These are phyloP conservation scores for Sporisorium graminicola DNA, from an alignment of 1,284 basidiomycete genomes.

Conservation along the genomic window DNA sequence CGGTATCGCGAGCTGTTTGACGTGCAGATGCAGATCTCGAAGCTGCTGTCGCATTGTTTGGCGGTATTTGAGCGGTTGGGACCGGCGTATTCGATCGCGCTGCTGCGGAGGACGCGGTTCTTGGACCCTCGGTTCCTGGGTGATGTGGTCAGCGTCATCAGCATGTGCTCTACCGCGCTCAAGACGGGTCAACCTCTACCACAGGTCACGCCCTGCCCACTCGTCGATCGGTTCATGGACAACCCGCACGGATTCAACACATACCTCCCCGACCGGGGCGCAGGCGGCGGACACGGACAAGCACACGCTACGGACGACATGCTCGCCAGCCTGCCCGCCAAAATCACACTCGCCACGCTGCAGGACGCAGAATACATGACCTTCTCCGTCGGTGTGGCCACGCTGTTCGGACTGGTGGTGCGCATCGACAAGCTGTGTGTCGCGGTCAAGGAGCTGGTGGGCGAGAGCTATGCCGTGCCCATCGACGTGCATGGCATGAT, in stretches of 20 bases:
- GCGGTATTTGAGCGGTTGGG: slow-evolving; percentile 48
- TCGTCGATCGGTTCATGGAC: slow-evolving; percentile 78
- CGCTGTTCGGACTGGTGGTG: slow-evolving; percentile 77
- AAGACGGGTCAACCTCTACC: slow-evolving; percentile 82
- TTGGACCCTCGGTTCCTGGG: slow-evolving; percentile 85
- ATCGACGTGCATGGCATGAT: slow-evolving; percentile 39
- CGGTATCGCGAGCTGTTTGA: slow-evolving; percentile 55
- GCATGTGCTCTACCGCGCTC: slow-evolving; percentile 73
- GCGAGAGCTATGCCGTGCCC: slow-evolving; percentile 76
- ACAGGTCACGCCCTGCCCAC: slow-evolving; percentile 85
- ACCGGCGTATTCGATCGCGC: slow-evolving; percentile 72
- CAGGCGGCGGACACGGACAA: too few relatives aligned
- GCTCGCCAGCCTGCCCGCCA: slow-evolving; percentile 20
- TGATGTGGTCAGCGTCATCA: slow-evolving; percentile 73
- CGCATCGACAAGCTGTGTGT: slow-evolving; percentile 80
- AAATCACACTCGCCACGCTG: slow-evolving; percentile 31
- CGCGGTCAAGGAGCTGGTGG: slow-evolving; percentile 82
- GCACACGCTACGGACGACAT: slow-evolving; percentile 10
- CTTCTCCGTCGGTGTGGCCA: slow-evolving; percentile 75
- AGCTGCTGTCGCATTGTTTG: slow-evolving; percentile 74
- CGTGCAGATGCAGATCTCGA: slow-evolving; percentile 59
- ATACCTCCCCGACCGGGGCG: slow-evolving; percentile 10
- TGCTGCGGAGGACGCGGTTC: slow-evolving; percentile 81
- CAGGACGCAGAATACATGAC: slow-evolving; percentile 50
- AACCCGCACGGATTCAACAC: slow-evolving; percentile 69